Evolutionary conservation across 805 yeast genomes (phyloP).

Genomic region (Yarrowia osloensis): DNA sequence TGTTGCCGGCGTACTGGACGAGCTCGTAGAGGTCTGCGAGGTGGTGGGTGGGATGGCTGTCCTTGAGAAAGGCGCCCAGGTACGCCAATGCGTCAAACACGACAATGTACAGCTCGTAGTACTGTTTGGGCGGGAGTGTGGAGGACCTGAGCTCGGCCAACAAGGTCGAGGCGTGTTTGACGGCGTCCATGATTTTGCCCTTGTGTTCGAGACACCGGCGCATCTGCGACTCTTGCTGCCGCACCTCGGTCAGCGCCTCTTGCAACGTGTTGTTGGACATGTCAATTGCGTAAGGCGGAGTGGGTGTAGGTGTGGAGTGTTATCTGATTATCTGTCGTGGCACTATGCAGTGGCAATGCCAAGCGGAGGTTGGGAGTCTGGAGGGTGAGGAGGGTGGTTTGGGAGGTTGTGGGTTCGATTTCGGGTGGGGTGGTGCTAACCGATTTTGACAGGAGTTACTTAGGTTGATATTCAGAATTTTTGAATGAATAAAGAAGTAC

Average conservation of each 20-base stretch:
- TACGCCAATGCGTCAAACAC: conserved; percentile 79
- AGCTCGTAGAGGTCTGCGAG: conserved; percentile 88
- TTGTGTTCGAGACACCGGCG: conserved; percentile 68
- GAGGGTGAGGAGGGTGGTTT: not conserved
- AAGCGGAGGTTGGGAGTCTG: not conserved
- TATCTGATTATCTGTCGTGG: conserved; percentile 23
- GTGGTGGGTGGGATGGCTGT: conserved; percentile 67
- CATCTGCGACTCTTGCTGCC: conserved; percentile 74
- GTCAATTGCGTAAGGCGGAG: not conserved
- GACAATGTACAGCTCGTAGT: conserved; percentile 85
- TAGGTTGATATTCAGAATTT: too few relatives aligned
- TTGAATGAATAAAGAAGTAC: too few relatives aligned
- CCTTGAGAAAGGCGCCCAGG: conserved; percentile 64
- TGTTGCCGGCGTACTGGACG: conserved; percentile 91
- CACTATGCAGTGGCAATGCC: conserved; percentile 25
- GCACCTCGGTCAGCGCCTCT: conserved; percentile 52
- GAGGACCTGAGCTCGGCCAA: conserved; percentile 79
- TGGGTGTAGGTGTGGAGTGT: not conserved
- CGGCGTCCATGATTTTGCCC: conserved; percentile 77
- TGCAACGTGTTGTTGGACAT: conserved; percentile 22
- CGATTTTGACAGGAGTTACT: too few relatives aligned
- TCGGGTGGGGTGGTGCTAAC: not conserved
- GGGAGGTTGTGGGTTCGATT: not conserved
- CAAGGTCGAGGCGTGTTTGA: conserved; percentile 82
- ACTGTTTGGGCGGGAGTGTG: conserved; percentile 79